These are phyloP conservation scores for Yarrowia sp. DNA, from an alignment of 805 yeast genomes.

Conservation along the genomic window DNA sequence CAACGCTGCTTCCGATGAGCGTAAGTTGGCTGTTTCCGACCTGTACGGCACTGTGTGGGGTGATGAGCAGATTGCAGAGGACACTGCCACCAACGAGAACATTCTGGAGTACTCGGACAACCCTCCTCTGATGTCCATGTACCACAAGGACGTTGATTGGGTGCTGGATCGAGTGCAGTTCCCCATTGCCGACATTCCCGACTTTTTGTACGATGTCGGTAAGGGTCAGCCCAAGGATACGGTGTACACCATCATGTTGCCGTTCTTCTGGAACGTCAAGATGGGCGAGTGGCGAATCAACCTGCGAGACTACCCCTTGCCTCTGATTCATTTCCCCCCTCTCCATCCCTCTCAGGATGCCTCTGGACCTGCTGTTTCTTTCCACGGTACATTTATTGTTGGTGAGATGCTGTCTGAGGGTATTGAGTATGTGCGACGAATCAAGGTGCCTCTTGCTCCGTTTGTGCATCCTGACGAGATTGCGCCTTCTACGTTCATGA, in stretches of 20 bases:
- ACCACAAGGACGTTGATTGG: slow-evolving; percentile 50
- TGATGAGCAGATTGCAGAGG: slow-evolving; percentile 35
- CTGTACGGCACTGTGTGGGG: slow-evolving; percentile 39
- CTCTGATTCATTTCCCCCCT: slow-evolving; percentile 70
- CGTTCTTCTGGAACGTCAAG: slow-evolving; percentile 55
- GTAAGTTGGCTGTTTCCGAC: slow-evolving; percentile 42
- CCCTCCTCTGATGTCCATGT: slow-evolving; percentile 55
- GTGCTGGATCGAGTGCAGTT: slow-evolving; percentile 51
- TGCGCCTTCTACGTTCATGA: slow-evolving; percentile 48
- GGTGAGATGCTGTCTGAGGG: slow-evolving; percentile 60
- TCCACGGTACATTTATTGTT: slow-evolving; percentile 65
- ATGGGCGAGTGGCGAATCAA: slow-evolving; percentile 66
- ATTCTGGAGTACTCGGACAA: slow-evolving; percentile 48
- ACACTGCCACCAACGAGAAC: slow-evolving; percentile 46
- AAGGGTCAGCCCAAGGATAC: slow-evolving; percentile 79
- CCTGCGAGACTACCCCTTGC: slow-evolving; percentile 82
- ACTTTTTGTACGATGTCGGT: slow-evolving; percentile 70
- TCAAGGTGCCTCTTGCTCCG: slow-evolving; percentile 62
- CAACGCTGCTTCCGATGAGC: slow-evolving; percentile 39
- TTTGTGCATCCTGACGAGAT: slow-evolving; percentile 36
- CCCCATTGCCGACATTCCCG: slow-evolving; percentile 51
- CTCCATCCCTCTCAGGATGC: slow-evolving; percentile 41
- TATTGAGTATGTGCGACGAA: slow-evolving; percentile 54
- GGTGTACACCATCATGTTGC: slow-evolving; percentile 64
- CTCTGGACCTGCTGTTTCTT: slow-evolving; percentile 40